Evolutionary conservation across 2,329 filamentous ascomycete genomes (phyloP).

Genomic region (Fusarium sulawesiense): DNA sequence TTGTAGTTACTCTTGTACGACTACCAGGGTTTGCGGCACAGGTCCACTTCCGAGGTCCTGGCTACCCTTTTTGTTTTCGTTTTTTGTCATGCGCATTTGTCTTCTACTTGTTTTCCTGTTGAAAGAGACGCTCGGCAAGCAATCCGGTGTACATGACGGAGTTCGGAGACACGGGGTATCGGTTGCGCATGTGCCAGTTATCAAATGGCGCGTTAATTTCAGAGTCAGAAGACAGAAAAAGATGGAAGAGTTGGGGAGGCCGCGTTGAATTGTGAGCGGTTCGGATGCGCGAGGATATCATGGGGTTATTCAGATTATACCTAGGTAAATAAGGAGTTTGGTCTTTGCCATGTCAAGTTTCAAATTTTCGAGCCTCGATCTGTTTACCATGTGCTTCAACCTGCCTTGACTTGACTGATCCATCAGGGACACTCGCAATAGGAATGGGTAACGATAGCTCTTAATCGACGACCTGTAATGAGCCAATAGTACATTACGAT

Average conservation of each 20-base stretch:
- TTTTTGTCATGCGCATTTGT: conserved; percentile 30
- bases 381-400: not conserved
- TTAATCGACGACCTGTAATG: not conserved
- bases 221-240: conserved; percentile 24
- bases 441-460: not conserved
- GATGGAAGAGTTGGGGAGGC: conserved; percentile 1
- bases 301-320: conserved; percentile 44
- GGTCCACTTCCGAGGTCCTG: conserved; percentile 40
- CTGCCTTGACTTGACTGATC: not conserved
- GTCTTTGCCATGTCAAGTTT: conserved; percentile 27
- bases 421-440: not conserved
- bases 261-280: conserved; percentile 31
- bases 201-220: conserved; percentile 23
- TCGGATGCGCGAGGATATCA: conserved; percentile 36
- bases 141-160: conserved; percentile 29
- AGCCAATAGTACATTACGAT: not conserved
- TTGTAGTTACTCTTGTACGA: conserved; percentile 51
- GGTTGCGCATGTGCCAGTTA: conserved; percentile 25
- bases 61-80: conserved; percentile 19
- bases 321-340: conserved; percentile 44
- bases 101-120: conserved; percentile 20
- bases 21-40: conserved; percentile 44
- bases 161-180: conserved; percentile 18
- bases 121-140: conserved; percentile 33
- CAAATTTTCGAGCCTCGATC: not conserved